phyloP scores from a whole-genome alignment of 345 rosid genomes.

The Capsella bursapastoris region DNA sequence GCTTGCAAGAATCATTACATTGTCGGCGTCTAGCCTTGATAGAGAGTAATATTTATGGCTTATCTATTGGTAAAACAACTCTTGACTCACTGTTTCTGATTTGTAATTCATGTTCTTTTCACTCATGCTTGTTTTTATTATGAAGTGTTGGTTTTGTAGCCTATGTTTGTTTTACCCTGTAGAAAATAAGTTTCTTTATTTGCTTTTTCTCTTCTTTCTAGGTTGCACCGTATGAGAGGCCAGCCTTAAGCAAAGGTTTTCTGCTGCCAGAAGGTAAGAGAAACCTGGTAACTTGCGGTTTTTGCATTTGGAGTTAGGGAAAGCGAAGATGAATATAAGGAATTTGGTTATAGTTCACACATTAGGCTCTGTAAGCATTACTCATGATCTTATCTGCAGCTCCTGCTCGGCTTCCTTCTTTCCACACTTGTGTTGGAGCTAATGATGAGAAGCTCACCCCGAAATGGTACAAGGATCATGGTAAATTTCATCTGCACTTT shows the following conservation, averaged over 20 bases:
- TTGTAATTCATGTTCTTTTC: neutral
- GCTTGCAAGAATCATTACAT: neutral
- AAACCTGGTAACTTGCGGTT: constrained; percentile 22
- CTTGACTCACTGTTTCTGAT: neutral
- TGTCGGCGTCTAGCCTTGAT: neutral
- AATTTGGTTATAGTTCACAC: constrained; percentile 17
- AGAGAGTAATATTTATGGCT: too few species aligned
- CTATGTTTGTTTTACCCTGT: constrained; percentile 14
- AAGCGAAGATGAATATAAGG: constrained; percentile 11
- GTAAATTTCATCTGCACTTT: constrained; percentile 49
- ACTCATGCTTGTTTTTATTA: neutral
- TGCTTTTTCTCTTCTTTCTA: constrained; percentile 36
- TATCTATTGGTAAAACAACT: neutral
- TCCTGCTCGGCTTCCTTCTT: constrained; percentile 93
- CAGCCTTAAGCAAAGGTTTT: constrained; percentile 91
- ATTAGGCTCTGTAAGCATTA: constrained; percentile 18
- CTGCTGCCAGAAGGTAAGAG: constrained; percentile 76
- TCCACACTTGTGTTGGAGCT: constrained; percentile 97
- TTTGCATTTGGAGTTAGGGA: constrained; percentile 25
- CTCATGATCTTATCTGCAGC: constrained; percentile 53
- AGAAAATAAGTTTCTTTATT: neutral
- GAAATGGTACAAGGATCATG: constrained; percentile 92
- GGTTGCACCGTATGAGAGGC: constrained; percentile 94
- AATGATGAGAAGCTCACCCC: constrained; percentile 87
- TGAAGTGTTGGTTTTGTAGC: neutral